Base-by-base conservation (phyloP, 2,329 filamentous ascomycete genomes). In the Akanthomyces uredinophilus region DNA sequence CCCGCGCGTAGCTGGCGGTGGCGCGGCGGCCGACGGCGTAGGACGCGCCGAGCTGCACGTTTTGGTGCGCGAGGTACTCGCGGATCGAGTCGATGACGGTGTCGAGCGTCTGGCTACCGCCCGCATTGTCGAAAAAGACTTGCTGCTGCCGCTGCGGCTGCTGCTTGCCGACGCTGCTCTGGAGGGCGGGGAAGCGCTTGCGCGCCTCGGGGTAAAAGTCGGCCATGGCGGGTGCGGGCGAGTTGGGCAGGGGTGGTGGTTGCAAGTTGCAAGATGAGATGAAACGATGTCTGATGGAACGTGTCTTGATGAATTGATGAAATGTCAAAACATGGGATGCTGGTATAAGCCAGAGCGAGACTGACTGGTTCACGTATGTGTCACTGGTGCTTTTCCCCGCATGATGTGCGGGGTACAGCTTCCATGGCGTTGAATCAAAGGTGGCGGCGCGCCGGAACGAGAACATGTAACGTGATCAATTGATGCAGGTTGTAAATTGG, bases 91-190 rank as follows among this genome's bases (percentile, higher is more conserved):
- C 82, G 63, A 88, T 85, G 18, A 91, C 90, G 18, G 81, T 78
- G 29, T 83, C 83, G 4, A 93, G 75, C 1, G 85, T 81, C 69
- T 93, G 90, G 69, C 86, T 90, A 43, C 90, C 90, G 20, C 90
- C 90, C 13, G 89, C 90, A 70, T 93, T 93, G 70, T 94, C 90
- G 66, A 93, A 83, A 71, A 84, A 92, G 55, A 92, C 80, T 69
- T 92, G 88, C 32, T 35, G 32, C 7, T 35, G 52, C 86, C 78
- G 64, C 11, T 51, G 37, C 86, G 4, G 27, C 27, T 2, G 27
- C 27, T 35, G 52, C 86, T 78, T n/a, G n/a, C n/a, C n/a, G n/a
- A n/a, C n/a, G 64, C 11, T 55, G 37, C 86, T 80, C 46, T 81
- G 74, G 44, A 93, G 73, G 16, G 89, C 87, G 39, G 90, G 89